Conservation (phyloP, 352 stramenopile genomes). For the Phytophthora pini region DNA sequence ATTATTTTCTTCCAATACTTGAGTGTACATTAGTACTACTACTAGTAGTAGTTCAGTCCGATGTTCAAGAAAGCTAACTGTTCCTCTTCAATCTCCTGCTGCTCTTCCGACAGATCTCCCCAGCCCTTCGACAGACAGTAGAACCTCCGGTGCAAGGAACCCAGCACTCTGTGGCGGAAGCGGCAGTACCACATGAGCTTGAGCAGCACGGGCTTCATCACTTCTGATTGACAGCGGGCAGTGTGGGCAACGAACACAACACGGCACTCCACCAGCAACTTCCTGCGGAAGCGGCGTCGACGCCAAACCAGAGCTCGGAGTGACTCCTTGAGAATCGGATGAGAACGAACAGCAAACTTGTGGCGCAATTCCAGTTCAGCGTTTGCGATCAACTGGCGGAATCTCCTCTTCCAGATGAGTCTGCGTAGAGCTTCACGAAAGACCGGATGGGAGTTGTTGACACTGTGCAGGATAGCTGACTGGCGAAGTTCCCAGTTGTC, state of each 20-base stretch:
- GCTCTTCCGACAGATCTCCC: conserved; percentile 16
- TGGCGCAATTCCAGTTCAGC: conserved; percentile 12
- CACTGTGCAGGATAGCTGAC: conserved; percentile 5
- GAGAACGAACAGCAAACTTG: conserved; percentile 13
- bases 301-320: conserved; percentile 23
- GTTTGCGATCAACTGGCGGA: conserved; percentile 4
- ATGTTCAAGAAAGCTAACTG: conserved; percentile 16
- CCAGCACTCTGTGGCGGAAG: conserved; percentile 14
- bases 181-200: conserved; percentile 24
- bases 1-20: background rate
- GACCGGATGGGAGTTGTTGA: conserved; percentile 10
- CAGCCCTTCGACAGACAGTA: conserved; percentile 20
- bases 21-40: background rate
- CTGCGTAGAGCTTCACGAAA: conserved; percentile 15
- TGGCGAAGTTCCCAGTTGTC: conserved; percentile 5
- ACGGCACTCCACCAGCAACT: conserved; percentile 21
- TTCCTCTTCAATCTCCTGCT: conserved; percentile 25
- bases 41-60: background rate
- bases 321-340: conserved; percentile 16
- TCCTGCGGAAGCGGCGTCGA: conserved; percentile 26
- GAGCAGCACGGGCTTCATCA: conserved; percentile 18
- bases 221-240: background rate
- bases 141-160: conserved; percentile 11
- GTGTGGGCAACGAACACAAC: conserved; percentile 8
- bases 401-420: conserved; percentile 30